Evolutionary conservation across 139 green algal species (phyloP).

Genomic region (Closterium sp.): DNA sequence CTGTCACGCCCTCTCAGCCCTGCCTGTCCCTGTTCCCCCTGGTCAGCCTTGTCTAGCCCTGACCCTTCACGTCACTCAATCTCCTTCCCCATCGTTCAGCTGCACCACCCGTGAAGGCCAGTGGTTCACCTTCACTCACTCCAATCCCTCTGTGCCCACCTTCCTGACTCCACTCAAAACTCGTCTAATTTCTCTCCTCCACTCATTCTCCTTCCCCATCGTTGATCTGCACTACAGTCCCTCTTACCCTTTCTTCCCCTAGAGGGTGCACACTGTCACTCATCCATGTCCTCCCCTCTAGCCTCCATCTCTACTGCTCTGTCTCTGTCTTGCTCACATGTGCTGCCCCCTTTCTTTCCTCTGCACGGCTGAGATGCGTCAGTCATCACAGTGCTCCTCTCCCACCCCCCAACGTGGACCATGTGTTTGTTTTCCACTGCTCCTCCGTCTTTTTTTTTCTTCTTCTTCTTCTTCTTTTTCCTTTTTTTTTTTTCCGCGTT

Average conservation of each 20-base stretch:
- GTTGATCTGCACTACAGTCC: background rate
- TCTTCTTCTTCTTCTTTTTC: conserved; percentile 41
- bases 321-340: too few relatives aligned
- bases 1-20: background rate
- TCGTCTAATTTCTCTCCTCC: too few relatives aligned
- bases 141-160: too few relatives aligned
- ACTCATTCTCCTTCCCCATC: background rate
- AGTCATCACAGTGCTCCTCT: conserved; percentile 70
- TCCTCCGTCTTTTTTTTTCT: conserved; percentile 39
- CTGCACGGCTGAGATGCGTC: conserved; percentile 57
- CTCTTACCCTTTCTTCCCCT: background rate
- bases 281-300: too few relatives aligned
- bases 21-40: too few relatives aligned
- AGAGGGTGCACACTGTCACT: too few relatives aligned
- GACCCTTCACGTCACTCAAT: background rate
- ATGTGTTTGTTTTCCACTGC: conserved; percentile 82
- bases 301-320: too few relatives aligned
- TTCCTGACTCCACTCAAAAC: background rate
- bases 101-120: too few relatives aligned
- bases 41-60: background rate
- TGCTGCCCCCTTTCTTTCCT: too few relatives aligned
- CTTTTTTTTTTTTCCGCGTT: background rate
- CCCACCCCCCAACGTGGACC: conserved; percentile 75
- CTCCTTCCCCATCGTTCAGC: background rate
- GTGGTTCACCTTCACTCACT: too few relatives aligned